Percentiles rank a stretch among this genome's conserved stretches.
Evolutionary conservation across 2,329 filamentous ascomycete species (phyloP).

Genomic region (Capronia americana): DNA sequence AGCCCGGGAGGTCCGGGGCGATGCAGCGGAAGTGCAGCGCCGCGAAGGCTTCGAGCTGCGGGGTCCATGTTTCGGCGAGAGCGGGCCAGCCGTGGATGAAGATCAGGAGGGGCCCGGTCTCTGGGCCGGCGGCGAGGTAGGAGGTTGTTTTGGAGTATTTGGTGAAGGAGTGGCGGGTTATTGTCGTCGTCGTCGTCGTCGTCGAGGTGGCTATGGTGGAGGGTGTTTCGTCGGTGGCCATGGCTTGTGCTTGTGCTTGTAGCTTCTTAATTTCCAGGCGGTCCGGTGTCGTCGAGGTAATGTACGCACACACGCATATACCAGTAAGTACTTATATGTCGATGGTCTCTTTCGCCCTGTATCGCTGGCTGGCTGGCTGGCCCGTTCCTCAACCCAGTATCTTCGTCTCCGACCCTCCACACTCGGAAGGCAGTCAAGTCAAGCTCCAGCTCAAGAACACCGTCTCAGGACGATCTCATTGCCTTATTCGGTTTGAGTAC

Average conservation of each 20-base stretch:
- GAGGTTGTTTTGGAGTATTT: conserved; percentile 24
- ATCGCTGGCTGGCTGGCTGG: too few species aligned
- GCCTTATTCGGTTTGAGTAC: too few species aligned
- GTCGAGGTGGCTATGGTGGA: not conserved
- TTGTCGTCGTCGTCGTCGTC: not conserved
- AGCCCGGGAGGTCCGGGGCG: conserved; percentile 50
- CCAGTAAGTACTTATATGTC: too few species aligned
- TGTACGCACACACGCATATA: too few species aligned
- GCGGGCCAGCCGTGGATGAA: conserved; percentile 61
- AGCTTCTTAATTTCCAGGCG: too few species aligned
- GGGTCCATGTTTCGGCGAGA: conserved; percentile 53
- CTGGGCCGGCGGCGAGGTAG: conserved; percentile 29
- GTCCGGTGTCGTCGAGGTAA: too few species aligned
- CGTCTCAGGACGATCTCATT: too few species aligned
- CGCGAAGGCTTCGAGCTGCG: conserved; percentile 50
- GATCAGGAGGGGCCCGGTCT: conserved; percentile 37
- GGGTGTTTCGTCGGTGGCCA: not conserved
- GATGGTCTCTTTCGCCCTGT: too few species aligned
- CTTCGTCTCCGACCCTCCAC: too few species aligned
- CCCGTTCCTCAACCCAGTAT: too few species aligned
- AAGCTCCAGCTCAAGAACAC: too few species aligned
- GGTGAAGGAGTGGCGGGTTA: conserved; percentile 18
- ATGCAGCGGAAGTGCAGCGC: conserved; percentile 50
- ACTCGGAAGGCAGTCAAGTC: too few species aligned
- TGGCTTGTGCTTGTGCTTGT: not conserved